phyloP scores from a whole-genome alignment of 2,329 filamentous ascomycete genomes.

The Plenodomus tracheiphilus region DNA sequence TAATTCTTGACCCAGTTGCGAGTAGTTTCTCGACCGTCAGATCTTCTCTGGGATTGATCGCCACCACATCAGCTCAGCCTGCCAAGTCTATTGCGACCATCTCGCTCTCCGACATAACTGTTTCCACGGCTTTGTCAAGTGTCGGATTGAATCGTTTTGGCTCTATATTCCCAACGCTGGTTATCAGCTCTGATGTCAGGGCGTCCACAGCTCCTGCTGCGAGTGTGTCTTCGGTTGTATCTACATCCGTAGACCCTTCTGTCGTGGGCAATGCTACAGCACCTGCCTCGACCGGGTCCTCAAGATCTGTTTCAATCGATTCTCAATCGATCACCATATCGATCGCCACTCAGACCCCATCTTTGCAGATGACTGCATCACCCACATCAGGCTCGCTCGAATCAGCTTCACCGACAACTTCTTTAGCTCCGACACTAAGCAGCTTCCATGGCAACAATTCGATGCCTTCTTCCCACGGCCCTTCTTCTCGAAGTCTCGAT shows the following conservation, averaged over 20 bases:
- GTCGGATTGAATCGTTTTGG: background rate
- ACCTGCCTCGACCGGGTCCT: background rate
- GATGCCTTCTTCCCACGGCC: background rate
- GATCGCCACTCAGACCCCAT: background rate
- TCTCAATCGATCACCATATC: background rate
- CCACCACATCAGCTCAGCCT: background rate
- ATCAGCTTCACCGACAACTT: background rate
- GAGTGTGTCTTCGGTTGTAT: background rate
- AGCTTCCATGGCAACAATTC: background rate
- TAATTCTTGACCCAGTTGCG: background rate
- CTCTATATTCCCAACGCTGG: background rate
- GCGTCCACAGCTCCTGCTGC: background rate
- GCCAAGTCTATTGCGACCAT: background rate
- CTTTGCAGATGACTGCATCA: background rate
- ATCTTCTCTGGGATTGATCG: background rate
- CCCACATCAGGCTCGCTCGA: background rate
- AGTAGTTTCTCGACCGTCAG: background rate
- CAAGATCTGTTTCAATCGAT: background rate
- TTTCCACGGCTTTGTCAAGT: background rate
- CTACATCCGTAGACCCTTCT: background rate
- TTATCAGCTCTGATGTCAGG: background rate
- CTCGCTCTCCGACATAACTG: background rate
- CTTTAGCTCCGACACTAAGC: background rate
- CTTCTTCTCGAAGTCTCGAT: background rate
- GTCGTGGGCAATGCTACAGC: background rate